Conservation (phyloP, 176 grass and related monocot genomes). For the Phoenix dactylifera region DNA sequence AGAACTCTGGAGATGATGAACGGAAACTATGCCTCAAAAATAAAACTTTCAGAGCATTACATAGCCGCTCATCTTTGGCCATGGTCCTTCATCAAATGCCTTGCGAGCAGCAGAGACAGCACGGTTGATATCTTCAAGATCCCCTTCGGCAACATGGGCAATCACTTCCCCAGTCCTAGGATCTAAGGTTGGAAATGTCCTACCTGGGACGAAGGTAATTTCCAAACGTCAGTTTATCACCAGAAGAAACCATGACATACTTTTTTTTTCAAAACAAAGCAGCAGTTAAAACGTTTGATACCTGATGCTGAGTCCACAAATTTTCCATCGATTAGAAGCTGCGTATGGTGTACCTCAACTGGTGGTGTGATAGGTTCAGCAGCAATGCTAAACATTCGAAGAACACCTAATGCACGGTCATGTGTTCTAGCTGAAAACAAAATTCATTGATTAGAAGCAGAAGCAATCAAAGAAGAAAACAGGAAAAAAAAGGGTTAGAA, state of each 20-base stretch:
- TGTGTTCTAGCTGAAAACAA: slow-evolving; percentile 30
- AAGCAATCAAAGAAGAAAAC: no score
- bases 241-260: background rate
- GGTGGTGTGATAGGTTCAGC: slow-evolving; percentile 50
- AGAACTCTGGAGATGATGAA: background rate
- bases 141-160: slow-evolving; percentile 58
- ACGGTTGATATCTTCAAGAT: slow-evolving; percentile 41
- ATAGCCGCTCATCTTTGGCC: slow-evolving; percentile 78
- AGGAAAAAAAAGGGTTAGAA: no score
- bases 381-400: slow-evolving; percentile 34
- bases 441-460: background rate
- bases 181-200: slow-evolving; percentile 68
- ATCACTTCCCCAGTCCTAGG: slow-evolving; percentile 79
- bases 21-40: background rate
- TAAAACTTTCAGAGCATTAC: slow-evolving; percentile 23
- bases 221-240: background rate
- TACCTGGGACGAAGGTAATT: slow-evolving; percentile 27
- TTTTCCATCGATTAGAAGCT: slow-evolving; percentile 77
- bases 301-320: slow-evolving; percentile 90
- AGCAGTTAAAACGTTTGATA: slow-evolving; percentile 5
- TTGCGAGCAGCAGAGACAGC: slow-evolving; percentile 59
- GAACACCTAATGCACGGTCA: slow-evolving; percentile 29
- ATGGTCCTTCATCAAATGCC: slow-evolving; percentile 84
- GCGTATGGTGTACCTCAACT: slow-evolving; percentile 64
- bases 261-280: no score